These are phyloP conservation scores for Nothophoma quercina DNA, from an alignment of 2,329 filamentous ascomycete species.

Conservation along the genomic window DNA sequence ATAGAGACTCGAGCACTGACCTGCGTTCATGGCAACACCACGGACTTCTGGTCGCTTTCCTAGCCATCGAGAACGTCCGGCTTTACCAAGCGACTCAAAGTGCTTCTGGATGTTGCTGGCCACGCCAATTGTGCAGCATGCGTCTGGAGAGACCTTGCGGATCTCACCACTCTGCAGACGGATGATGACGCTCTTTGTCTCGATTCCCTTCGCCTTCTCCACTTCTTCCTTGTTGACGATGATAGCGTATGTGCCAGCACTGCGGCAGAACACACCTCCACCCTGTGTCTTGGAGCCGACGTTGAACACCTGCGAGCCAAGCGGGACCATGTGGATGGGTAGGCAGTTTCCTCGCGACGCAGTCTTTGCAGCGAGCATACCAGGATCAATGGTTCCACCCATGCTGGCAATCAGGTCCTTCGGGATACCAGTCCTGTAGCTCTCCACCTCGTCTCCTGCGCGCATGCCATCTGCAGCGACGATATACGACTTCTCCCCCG, in stretches of 20 bases:
- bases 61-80: constrained; percentile 90
- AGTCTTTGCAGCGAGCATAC: constrained; percentile 93
- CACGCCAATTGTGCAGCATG: constrained; percentile 92
- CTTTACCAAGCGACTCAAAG: constrained; percentile 91
- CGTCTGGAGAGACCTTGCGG: constrained; percentile 86
- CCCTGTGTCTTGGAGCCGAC: constrained; percentile 77
- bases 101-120: constrained; percentile 94
- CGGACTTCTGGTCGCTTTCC: constrained; percentile 94
- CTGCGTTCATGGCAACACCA: constrained; percentile 98
- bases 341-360: constrained; percentile 94
- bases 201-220: constrained; percentile 66
- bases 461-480: constrained; percentile 94
- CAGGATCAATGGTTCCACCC: constrained; percentile 91
- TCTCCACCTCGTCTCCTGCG: constrained; percentile 89
- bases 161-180: constrained; percentile 92
- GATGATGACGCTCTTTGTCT: constrained; percentile 81
- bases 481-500: constrained; percentile 84
- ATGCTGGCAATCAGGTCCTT: constrained; percentile 86
- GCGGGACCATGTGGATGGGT: constrained; percentile 92
- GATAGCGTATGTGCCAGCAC: constrained; percentile 89
- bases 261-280: constrained; percentile 89
- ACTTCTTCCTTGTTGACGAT: constrained; percentile 86
- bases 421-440: constrained; percentile 89
- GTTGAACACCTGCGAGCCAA: constrained; percentile 92
- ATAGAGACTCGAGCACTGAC: constrained; percentile 52